Evolutionary conservation across 2,329 filamentous ascomycete species (phyloP).

Genomic region (Claviceps pusilla): DNA sequence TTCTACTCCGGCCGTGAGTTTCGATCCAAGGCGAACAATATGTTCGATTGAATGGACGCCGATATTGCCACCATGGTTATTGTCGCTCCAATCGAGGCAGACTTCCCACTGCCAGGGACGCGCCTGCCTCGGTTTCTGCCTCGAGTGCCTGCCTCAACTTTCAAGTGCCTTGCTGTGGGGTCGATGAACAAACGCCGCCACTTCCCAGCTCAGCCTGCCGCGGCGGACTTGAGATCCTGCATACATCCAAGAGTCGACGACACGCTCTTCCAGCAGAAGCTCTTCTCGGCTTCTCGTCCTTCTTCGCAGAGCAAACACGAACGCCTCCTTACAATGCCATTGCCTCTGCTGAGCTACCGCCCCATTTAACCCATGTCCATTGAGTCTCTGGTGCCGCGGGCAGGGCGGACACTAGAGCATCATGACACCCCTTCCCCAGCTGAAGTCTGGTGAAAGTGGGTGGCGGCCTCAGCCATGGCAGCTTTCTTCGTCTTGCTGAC

Average conservation of each 20-base stretch:
- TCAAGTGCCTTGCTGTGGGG: no score
- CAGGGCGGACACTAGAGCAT: not conserved
- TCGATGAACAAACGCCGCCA: not conserved
- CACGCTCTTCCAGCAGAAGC: not conserved
- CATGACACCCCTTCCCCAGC: not conserved
- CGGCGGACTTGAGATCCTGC: not conserved
- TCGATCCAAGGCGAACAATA: no score
- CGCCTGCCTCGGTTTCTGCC: no score
- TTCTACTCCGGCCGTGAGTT: not conserved
- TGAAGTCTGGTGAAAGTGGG: not conserved
- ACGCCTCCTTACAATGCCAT: not conserved
- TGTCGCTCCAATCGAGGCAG: no score
- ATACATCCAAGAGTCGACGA: not conserved
- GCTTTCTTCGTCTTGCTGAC: conserved; percentile 1
- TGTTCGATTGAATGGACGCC: no score
- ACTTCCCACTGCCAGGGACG: no score
- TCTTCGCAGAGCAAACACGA: no score
- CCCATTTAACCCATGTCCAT: not conserved
- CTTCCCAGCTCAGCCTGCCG: not conserved
- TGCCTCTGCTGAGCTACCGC: not conserved
- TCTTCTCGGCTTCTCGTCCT: no score
- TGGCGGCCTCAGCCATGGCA: not conserved
- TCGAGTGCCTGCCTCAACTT: no score
- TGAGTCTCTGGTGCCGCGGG: not conserved
- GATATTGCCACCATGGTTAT: no score